A percentile compares a stretch with the other conserved stretches of the same genome.
These are phyloP conservation scores for Piloderma croceum DNA, from an alignment of 768 basidiomycete genomes.

Conservation along the genomic window DNA sequence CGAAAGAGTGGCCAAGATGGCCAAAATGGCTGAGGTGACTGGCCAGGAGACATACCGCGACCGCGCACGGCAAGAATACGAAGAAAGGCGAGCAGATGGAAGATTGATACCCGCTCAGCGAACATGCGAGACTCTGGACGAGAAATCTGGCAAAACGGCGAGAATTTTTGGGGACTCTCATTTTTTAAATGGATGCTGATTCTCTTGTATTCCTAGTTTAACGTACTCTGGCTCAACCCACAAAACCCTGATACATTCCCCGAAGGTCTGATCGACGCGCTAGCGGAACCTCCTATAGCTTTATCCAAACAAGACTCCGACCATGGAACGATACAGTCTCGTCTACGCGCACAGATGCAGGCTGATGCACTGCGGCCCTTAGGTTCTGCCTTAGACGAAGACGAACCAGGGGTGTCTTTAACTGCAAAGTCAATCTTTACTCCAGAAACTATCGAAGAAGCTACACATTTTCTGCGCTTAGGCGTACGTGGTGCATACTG, in stretches of 20 bases:
- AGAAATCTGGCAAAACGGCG: slow-evolving; percentile 62
- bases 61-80: slow-evolving; percentile 66
- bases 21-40: slow-evolving; percentile 51
- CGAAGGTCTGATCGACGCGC: slow-evolving; percentile 51
- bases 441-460: slow-evolving; percentile 60
- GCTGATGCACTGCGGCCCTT: slow-evolving; percentile 62
- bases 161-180: slow-evolving; percentile 19
- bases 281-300: slow-evolving; percentile 32
- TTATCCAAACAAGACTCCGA: no score
- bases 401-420: slow-evolving; percentile 20
- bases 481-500: slow-evolving; percentile 36
- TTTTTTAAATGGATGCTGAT: slow-evolving; percentile 4
- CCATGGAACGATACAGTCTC: slow-evolving; percentile 35
- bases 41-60: slow-evolving; percentile 60
- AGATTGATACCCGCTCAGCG: slow-evolving; percentile 64
- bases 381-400: slow-evolving; percentile 35
- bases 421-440: slow-evolving; percentile 28
- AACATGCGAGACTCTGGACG: slow-evolving; percentile 73
- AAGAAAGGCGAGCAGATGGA: slow-evolving; percentile 68
- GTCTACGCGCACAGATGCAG: slow-evolving; percentile 70
- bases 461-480: slow-evolving; percentile 59
- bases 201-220: slow-evolving; percentile 53
- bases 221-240: slow-evolving; percentile 75
- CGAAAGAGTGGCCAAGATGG: slow-evolving; percentile 69
- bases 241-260: slow-evolving; percentile 62